Evolutionary conservation across 176 grass and related monocot species (phyloP), one percentile per base, ranked within the genome.

Genomic region (Coix lacrymajobi): DNA sequence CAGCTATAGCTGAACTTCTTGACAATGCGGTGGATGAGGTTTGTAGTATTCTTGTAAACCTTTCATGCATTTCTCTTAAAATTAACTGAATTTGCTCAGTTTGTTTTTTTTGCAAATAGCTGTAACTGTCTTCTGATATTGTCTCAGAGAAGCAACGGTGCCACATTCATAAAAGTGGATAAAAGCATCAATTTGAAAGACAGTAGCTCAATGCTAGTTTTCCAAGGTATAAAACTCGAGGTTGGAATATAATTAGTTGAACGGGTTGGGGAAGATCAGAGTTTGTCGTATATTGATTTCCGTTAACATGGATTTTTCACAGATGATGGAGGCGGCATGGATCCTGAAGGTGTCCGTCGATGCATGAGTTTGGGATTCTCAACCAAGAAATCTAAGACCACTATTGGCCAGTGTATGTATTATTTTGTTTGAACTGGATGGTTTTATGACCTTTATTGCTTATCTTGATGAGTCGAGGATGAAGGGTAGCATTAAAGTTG

Each of bases 21-120:
- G 95, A 98, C 82, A 98, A 98, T 93, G 92, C 92, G 2, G 95
- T 98, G 30, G 95, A 98, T 88, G 95, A 98, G 95, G 95, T 98
- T 82, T 88, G 83, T 73, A 34, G 28, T 54, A 64, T 61, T 61
- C 34, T 75, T 65, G 26, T 75, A 10, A 25, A 69, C 38, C 25
- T 26, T 20, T 20, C 20, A 71, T 62, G 43, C 3, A 69, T 79
- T 80, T 76, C 51, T 4, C 24, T 81, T 51, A 66, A 70, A 69
- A 0, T 3, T 76, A 37, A 61, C 52, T 79, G 17, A 80, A 28
- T 76, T 26, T 51, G 30, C 19, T 65, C 26, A 3, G 26, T 17
- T 84, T 51, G 4, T 66, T 72, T 38, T 43, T 78, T 16, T 70
- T 62, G 32, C 39, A 24, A 79, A n/a, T 64, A 46, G 3, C 24